Conservation (phyloP, 2,329 filamentous ascomycete species). For the Fusarium pseudoanthophilum region DNA sequence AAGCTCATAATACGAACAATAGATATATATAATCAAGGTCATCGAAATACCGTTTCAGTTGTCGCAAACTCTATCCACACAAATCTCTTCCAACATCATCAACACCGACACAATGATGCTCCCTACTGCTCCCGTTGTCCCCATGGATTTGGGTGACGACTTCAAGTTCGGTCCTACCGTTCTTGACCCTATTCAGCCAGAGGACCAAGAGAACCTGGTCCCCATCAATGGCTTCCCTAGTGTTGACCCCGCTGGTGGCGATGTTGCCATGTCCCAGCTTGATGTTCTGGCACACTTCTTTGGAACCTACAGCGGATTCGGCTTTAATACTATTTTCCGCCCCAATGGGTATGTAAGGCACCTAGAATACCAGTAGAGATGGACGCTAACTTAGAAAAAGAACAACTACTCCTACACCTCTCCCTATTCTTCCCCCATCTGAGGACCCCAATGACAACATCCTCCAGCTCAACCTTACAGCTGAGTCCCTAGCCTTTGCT, state of each 20-base stretch:
- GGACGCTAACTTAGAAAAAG: neutral
- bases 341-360: slow-evolving; percentile 37
- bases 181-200: slow-evolving; percentile 24
- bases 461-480: slow-evolving; percentile 53
- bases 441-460: slow-evolving; percentile 44
- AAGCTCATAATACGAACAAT: neutral
- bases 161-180: slow-evolving; percentile 33
- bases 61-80: no score
- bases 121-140: slow-evolving; percentile 21
- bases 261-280: slow-evolving; percentile 17
- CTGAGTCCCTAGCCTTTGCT: slow-evolving; percentile 49
- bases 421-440: slow-evolving; percentile 18
- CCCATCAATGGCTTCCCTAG: slow-evolving; percentile 13
- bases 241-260: slow-evolving; percentile 1
- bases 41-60: neutral
- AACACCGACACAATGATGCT: slow-evolving; percentile 1
- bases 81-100: neutral
- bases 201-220: neutral
- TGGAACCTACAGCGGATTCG: slow-evolving; percentile 47
- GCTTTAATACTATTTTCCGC: slow-evolving; percentile 54
- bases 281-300: slow-evolving; percentile 43
- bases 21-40: neutral
- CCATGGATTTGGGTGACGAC: slow-evolving; percentile 22
- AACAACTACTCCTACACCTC: slow-evolving; percentile 33
- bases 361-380: no score